Conservation (phyloP, 2,329 filamentous ascomycete species). For the Exophiala calicioides region DNA sequence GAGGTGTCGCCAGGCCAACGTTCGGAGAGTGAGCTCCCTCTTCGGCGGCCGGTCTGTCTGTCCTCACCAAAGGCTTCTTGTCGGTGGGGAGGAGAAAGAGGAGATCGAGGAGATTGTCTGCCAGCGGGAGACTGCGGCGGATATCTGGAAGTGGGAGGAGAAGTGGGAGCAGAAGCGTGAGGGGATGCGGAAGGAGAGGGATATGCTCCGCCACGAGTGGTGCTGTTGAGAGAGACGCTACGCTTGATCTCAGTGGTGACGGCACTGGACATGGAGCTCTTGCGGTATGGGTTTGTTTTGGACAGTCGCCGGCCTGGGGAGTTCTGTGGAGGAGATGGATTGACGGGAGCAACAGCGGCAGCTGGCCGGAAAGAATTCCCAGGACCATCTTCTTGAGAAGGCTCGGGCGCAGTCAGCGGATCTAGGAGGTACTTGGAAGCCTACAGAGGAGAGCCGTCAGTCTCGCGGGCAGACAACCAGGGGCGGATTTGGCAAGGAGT, state of each 20-base stretch:
- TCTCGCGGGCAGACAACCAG: background rate
- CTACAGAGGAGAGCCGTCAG: constrained; percentile 44
- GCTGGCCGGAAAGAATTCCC: constrained; percentile 53
- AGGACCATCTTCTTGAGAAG: constrained; percentile 67
- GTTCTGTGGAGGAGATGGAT: constrained; percentile 11
- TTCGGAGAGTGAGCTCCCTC: constrained; percentile 48
- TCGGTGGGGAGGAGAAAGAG: constrained; percentile 24
- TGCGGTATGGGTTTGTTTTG: constrained; percentile 31
- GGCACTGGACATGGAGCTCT: constrained; percentile 15
- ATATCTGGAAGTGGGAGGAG: constrained; percentile 48
- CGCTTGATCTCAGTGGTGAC: constrained; percentile 18
- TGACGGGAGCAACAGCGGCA: constrained; percentile 13
- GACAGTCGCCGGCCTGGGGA: constrained; percentile 19
- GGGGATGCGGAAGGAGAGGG: constrained; percentile 58
- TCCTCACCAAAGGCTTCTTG: constrained; percentile 23
- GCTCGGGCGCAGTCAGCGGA: constrained; percentile 67
- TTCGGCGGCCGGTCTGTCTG: constrained; percentile 26
- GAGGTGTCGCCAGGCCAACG: constrained; percentile 30
- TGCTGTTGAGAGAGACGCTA: constrained; percentile 20
- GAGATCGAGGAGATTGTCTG: constrained; percentile 17
- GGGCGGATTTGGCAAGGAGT: background rate
- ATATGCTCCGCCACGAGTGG: constrained; percentile 34
- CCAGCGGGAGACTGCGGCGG: constrained; percentile 49
- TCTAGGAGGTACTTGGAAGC: constrained; percentile 68
- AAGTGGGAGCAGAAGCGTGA: constrained; percentile 58